Evolutionary conservation across 139 green algal species (phyloP).

Genomic region (Chlamydomonas sphaeroides): DNA sequence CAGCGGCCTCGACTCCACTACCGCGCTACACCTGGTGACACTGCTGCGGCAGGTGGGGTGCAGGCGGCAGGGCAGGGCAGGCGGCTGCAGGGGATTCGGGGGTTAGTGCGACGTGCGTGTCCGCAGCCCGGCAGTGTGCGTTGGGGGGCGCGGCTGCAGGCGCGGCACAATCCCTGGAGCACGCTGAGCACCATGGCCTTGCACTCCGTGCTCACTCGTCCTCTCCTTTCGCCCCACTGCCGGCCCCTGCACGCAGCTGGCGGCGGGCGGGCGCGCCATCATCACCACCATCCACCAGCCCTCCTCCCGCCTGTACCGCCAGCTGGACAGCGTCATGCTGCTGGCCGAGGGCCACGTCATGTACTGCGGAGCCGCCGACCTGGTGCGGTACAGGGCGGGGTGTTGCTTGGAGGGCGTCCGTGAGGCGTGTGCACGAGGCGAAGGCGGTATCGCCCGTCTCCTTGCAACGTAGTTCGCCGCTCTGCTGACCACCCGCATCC

Average conservation of each 20-base stretch:
- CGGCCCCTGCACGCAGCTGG: slow-evolving; percentile 53
- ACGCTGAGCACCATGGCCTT: too few species aligned
- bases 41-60: slow-evolving; percentile 61
- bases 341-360: slow-evolving; percentile 75
- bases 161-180: too few species aligned
- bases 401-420: not conserved
- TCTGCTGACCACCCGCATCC: too few species aligned
- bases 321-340: slow-evolving; percentile 77
- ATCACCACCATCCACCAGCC: slow-evolving; percentile 94
- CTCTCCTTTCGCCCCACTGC: too few species aligned
- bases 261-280: slow-evolving; percentile 74
- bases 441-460: too few species aligned
- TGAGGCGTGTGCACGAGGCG: not conserved
- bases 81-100: too few species aligned
- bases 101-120: too few species aligned
- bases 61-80: too few species aligned
- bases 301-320: slow-evolving; percentile 75
- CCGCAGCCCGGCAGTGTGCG: too few species aligned
- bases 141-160: too few species aligned
- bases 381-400: slow-evolving; percentile 9
- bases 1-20: slow-evolving; percentile 87
- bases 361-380: slow-evolving; percentile 74
- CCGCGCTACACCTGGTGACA: slow-evolving; percentile 80
- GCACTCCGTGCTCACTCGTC: too few species aligned
- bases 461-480: too few species aligned